Conservation (phyloP, 2,329 filamentous ascomycete species). For the Rutstroemia sydowiana region DNA sequence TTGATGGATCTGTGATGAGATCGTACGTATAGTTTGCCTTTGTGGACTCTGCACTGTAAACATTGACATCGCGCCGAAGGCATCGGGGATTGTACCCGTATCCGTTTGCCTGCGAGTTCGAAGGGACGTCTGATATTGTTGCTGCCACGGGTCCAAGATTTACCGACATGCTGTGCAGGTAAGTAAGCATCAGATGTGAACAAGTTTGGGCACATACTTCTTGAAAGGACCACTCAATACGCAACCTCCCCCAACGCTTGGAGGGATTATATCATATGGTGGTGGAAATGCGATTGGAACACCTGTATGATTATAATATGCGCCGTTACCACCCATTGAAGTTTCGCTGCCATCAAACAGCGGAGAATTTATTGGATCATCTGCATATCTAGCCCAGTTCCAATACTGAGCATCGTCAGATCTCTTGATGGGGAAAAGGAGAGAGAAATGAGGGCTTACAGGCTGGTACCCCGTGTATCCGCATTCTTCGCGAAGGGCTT, state of each 20-base stretch:
- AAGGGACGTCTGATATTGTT: slow-evolving; percentile 28
- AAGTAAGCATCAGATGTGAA: not conserved
- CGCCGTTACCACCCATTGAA: slow-evolving; percentile 43
- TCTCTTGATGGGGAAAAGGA: not conserved
- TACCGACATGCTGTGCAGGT: slow-evolving; percentile 25
- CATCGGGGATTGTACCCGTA: slow-evolving; percentile 36
- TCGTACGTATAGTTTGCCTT: slow-evolving; percentile 32
- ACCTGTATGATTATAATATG: slow-evolving; percentile 21
- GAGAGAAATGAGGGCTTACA: slow-evolving; percentile 30
- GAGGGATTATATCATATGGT: slow-evolving; percentile 31
- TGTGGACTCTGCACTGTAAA: slow-evolving; percentile 31
- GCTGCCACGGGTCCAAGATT: slow-evolving; percentile 40
- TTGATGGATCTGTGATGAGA: slow-evolving; percentile 31
- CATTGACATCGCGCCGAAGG: slow-evolving; percentile 36
- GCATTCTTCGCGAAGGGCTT: slow-evolving; percentile 35
- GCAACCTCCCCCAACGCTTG: slow-evolving; percentile 47
- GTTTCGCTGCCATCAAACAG: slow-evolving; percentile 48
- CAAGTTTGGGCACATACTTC: slow-evolving; percentile 22
- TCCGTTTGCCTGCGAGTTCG: slow-evolving; percentile 25
- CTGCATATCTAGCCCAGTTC: slow-evolving; percentile 42
- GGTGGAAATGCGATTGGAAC: slow-evolving; percentile 14
- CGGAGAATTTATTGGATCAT: slow-evolving; percentile 40
- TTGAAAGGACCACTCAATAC: slow-evolving; percentile 41
- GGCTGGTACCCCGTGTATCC: slow-evolving; percentile 37
- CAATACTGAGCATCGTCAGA: slow-evolving; percentile 17